Evolutionary conservation across 2,329 filamentous ascomycete species (phyloP).

Genomic region (Phyllosticta citribraziliensis): DNA sequence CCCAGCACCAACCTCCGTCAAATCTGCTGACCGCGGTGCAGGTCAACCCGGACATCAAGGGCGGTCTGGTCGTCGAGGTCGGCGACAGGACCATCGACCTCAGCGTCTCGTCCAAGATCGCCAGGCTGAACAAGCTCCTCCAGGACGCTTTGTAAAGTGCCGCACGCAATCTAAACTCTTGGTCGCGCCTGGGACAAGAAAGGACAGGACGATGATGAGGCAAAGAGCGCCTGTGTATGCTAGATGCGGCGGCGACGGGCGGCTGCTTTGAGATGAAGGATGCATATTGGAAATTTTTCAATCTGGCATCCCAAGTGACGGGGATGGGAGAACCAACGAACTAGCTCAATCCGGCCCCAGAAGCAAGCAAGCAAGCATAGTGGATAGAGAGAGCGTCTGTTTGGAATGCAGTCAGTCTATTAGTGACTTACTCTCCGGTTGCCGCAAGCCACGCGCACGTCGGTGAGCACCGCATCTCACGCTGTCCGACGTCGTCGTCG

Average conservation of each 20-base stretch:
- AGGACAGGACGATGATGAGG: neutral
- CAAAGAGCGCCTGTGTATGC: neutral
- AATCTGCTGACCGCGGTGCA: slow-evolving; percentile 23
- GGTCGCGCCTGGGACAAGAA: neutral
- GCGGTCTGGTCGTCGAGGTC: slow-evolving; percentile 90
- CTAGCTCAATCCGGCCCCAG: neutral
- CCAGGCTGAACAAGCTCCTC: slow-evolving; percentile 99
- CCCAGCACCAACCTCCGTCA: neutral
- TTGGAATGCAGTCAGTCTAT: no score
- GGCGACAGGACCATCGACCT: slow-evolving; percentile 98
- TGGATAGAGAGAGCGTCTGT: no score
- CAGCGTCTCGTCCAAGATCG: slow-evolving; percentile 86
- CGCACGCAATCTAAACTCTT: neutral
- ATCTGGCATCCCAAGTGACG: neutral
- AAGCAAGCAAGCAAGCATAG: no score
- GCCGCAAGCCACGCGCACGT: no score
- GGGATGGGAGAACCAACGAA: neutral
- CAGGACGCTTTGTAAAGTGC: slow-evolving; percentile 86
- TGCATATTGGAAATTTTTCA: neutral
- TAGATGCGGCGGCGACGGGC: neutral
- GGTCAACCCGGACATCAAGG: slow-evolving; percentile 92
- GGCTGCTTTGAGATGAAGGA: neutral
- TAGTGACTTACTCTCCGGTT: no score
- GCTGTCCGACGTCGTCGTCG: no score
- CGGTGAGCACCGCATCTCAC: no score